Conservation (phyloP, 345 rosid genomes). For the Lepidium aucheri region DNA sequence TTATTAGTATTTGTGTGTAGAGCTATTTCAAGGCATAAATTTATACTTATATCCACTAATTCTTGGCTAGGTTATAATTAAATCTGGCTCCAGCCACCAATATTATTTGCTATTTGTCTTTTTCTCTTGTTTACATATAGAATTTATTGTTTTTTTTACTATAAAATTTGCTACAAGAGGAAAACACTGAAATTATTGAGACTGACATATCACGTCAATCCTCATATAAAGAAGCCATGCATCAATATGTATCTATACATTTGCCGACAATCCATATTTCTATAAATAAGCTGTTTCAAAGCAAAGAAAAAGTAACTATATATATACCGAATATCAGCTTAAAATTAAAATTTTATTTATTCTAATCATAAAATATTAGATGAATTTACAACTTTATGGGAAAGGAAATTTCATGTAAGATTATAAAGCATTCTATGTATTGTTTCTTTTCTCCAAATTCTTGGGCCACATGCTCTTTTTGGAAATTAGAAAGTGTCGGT, state of each 20-base stretch:
- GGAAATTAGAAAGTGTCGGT: slow-evolving; percentile 17
- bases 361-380: not conserved
- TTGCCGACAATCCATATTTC: slow-evolving; percentile 21
- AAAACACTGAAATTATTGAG: slow-evolving; percentile 18
- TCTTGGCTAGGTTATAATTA: not conserved
- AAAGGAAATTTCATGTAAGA: not conserved
- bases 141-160: slow-evolving; percentile 2
- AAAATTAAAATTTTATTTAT: not conserved
- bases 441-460: not conserved
- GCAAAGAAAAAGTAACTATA: not conserved
- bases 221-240: not conserved
- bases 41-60: not conserved
- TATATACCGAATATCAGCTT: not conserved
- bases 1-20: no score
- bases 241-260: slow-evolving; percentile 10
- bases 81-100: slow-evolving; percentile 8
- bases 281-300: not conserved
- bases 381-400: not conserved
- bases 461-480: slow-evolving; percentile 6
- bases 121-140: not conserved
- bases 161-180: not conserved
- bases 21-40: not conserved
- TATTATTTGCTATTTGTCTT: slow-evolving; percentile 7
- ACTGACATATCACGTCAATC: slow-evolving; percentile 2
- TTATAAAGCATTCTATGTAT: not conserved